Conservation (phyloP, 176 grass and related monocot species). For the Zizania latifolia region DNA sequence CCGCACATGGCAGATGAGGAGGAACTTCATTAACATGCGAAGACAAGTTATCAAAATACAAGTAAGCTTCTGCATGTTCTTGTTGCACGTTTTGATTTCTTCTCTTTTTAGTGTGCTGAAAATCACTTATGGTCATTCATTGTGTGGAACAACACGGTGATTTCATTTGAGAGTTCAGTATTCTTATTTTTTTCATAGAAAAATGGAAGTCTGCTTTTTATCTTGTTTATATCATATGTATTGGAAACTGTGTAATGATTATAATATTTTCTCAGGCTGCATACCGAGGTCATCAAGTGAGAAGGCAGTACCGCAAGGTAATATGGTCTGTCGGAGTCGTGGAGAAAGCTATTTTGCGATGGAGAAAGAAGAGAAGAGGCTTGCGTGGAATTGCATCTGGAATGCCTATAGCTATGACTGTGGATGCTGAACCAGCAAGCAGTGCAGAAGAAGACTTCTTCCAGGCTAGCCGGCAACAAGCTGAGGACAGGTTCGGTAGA, state of each 20-base stretch:
- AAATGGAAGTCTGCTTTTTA: constrained; percentile 7
- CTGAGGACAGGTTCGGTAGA: constrained; percentile 72
- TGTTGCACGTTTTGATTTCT: background rate
- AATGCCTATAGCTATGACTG: constrained; percentile 48
- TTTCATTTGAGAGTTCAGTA: background rate
- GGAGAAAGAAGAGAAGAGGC: constrained; percentile 86
- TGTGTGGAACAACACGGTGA: too few species aligned
- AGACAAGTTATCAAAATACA: constrained; percentile 79
- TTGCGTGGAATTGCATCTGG: constrained; percentile 77
- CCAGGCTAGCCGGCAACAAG: constrained; percentile 63
- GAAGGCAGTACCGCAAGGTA: constrained; percentile 80
- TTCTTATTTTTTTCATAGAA: background rate
- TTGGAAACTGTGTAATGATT: constrained; percentile 21
- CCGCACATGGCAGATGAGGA: constrained; percentile 74
- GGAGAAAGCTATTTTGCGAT: constrained; percentile 93
- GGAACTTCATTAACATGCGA: constrained; percentile 64
- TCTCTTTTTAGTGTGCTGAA: background rate
- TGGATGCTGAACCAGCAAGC: constrained; percentile 48
- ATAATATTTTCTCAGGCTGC: constrained; percentile 49
- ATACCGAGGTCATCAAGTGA: constrained; percentile 82
- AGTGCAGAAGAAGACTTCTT: constrained; percentile 90
- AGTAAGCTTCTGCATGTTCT: constrained; percentile 40
- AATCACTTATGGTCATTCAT: background rate
- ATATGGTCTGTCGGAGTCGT: constrained; percentile 91
- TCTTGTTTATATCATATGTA: background rate